Evolutionary conservation across 2,329 filamentous ascomycete species (phyloP).

Genomic region (Sporothrix curviconia): DNA sequence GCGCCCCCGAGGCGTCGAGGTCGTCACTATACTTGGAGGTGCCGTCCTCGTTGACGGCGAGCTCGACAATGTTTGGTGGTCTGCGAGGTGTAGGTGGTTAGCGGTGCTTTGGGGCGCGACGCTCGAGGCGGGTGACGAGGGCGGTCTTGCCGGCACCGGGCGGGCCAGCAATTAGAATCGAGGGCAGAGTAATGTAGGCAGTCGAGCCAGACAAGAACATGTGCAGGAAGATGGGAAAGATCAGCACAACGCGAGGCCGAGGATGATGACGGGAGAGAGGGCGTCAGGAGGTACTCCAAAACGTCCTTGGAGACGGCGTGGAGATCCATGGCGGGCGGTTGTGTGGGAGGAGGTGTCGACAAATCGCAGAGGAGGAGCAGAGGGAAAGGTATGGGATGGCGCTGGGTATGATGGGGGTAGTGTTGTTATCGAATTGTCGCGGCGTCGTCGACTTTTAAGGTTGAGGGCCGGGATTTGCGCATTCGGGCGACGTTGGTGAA

Average conservation of each 20-base stretch:
- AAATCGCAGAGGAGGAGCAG: background rate
- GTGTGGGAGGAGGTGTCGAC: background rate
- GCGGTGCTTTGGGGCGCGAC: constrained; percentile 38
- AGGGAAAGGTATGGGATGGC: background rate
- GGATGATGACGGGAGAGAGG: constrained; percentile 56
- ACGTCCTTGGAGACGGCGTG: constrained; percentile 27
- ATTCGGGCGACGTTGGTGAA: too few relatives aligned
- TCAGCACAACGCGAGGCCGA: constrained; percentile 66
- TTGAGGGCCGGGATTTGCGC: background rate
- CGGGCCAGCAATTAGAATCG: constrained; percentile 75
- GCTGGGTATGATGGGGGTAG: background rate
- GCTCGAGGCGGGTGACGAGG: constrained; percentile 67
- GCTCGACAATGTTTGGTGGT: constrained; percentile 44
- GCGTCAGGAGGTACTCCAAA: constrained; percentile 50
- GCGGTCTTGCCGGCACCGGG: constrained; percentile 82
- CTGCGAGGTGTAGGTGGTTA: constrained; percentile 51
- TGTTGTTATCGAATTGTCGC: background rate
- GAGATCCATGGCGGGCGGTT: constrained; percentile 19
- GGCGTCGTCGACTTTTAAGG: background rate
- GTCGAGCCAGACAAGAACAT: constrained; percentile 61
- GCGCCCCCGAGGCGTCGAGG: constrained; percentile 49
- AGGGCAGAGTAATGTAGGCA: constrained; percentile 62
- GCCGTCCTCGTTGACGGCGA: constrained; percentile 45
- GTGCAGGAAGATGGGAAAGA: constrained; percentile 73
- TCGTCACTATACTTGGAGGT: constrained; percentile 44